Evolutionary conservation across 371 early-diverging fungal species (phyloP).

Genomic region (Capillidium heterosporum): DNA sequence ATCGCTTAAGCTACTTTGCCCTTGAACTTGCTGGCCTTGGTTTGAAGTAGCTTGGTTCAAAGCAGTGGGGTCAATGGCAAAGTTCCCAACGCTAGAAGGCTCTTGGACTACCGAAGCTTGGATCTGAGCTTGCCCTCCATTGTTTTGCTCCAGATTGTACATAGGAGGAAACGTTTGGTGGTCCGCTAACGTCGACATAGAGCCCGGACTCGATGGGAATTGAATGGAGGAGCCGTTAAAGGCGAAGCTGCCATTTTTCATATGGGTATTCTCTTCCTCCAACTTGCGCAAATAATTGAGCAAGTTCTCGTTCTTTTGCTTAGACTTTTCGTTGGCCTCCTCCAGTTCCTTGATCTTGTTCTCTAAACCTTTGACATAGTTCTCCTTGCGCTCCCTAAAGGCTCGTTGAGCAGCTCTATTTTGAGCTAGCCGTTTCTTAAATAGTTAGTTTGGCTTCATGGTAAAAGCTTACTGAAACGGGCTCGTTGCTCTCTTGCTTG

Average conservation of each 20-base stretch:
- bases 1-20: no score
- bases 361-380: constrained; percentile 40
- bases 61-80: no score
- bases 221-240: background rate
- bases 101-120: background rate
- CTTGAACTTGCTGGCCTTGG: no score
- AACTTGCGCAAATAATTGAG: background rate
- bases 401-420: constrained; percentile 63
- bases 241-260: background rate
- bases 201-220: background rate
- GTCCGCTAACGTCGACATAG: no score
- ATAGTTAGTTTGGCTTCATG: background rate
- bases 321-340: constrained; percentile 15
- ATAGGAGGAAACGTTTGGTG: background rate
- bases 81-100: background rate
- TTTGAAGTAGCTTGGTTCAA: no score
- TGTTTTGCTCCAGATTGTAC: background rate
- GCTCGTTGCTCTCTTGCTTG: constrained; percentile 22
- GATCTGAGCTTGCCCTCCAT: background rate
- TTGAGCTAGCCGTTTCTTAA: constrained; percentile 49
- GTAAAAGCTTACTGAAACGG: background rate
- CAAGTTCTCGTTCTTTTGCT: constrained; percentile 15
- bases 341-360: constrained; percentile 21
- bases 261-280: background rate
- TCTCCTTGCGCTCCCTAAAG: constrained; percentile 53